Base-by-base conservation (phyloP, 1,139 yeast genomes). In the Martiniozyma asiatica region DNA sequence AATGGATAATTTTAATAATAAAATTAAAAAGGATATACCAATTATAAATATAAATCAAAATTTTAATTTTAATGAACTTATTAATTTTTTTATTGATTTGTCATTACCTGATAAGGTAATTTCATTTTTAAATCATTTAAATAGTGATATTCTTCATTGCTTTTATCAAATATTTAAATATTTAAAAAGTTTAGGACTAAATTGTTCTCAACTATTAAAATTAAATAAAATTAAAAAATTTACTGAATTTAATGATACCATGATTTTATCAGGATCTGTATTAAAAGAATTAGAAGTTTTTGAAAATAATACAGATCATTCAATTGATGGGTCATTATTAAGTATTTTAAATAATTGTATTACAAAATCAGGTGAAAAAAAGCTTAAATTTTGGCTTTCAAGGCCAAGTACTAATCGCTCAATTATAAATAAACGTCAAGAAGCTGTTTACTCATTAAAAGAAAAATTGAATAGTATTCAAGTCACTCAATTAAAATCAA, bases 341-440 rank as follows among this genome's bases (percentile, higher is more conserved):
- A 79, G 89, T 84, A 58, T 82, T 3, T 48, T 89, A 38, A 81
- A 87, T 50, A 87, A 78, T 39, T 81, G 97, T 0, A 58, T 72
- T 25, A 82, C 96, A 0, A 62, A 65, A 20, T 79, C 76, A 54
- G 98, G 98, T 0, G 66, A 62, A 30, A 55, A 95, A 33, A 45
- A 70, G 35, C 51, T 89, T 13, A 62, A 63, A 20, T 60, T 65
- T 29, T 89, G 98, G 98, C 56, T 87, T 1, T 63, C 73, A 1
- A 61, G 66, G 37, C 98, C 98, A 1, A 59, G 87, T 21, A 54
- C 70, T 1, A 61, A 72, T 25, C 54, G 61, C 19, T 58, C 53
- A 1, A 54, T 55, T n/a, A 74, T 85, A 5, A 65, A 65, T 35
- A 61, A 63, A 14, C 62, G 98, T 22, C 56, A 66, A 2, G 66